These are phyloP conservation scores for Cladosporium colombiae DNA, from an alignment of 2,329 filamentous ascomycete genomes.

Conservation along the genomic window DNA sequence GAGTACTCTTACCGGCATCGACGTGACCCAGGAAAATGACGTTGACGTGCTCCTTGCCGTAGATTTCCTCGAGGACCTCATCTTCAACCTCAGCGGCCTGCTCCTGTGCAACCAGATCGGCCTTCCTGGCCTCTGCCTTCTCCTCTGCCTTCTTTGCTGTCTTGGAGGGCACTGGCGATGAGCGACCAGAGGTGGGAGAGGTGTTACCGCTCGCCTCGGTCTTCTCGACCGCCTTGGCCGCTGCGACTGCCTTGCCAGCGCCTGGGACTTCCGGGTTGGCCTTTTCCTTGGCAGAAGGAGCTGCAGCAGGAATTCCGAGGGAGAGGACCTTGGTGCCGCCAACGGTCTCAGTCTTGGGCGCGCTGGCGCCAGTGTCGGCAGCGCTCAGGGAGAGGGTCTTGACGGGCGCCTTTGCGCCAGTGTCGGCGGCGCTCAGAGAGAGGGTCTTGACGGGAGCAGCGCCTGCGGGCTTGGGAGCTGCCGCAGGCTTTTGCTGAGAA, in stretches of 20 bases:
- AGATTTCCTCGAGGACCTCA: conserved; percentile 87
- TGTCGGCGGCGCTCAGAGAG: conserved; percentile 60
- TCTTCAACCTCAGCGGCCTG: conserved; percentile 78
- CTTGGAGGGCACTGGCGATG: conserved; percentile 63
- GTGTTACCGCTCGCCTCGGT: conserved; percentile 65
- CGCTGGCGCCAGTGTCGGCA: conserved; percentile 48
- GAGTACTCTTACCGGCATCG: conserved; percentile 94
- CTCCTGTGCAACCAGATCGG: conserved; percentile 81
- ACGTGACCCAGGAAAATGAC: conserved; percentile 98
- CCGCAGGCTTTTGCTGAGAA: conserved; percentile 48
- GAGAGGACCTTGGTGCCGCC: conserved; percentile 70
- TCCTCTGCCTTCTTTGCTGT: conserved; percentile 57
- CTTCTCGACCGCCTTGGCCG: conserved; percentile 89
- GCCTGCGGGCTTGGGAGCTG: conserved; percentile 44
- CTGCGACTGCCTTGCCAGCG: conserved; percentile 79
- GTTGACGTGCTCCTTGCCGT: conserved; percentile 91
- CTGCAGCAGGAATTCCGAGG: conserved; percentile 51
- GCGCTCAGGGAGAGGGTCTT: conserved; percentile 63
- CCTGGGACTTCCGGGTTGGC: conserved; percentile 54
- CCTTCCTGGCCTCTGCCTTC: conserved; percentile 63
- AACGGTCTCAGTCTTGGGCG: conserved; percentile 56
- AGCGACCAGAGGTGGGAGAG: conserved; percentile 81
- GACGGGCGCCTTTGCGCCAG: conserved; percentile 54
- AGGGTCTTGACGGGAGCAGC: conserved; percentile 51
- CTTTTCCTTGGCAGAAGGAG: conserved; percentile 52